Evolutionary conservation across 805 yeast genomes (phyloP), one percentile per base, ranked within the genome.

Genomic region (fission yeast (Schizosaccharomyces pombe)): DNA sequence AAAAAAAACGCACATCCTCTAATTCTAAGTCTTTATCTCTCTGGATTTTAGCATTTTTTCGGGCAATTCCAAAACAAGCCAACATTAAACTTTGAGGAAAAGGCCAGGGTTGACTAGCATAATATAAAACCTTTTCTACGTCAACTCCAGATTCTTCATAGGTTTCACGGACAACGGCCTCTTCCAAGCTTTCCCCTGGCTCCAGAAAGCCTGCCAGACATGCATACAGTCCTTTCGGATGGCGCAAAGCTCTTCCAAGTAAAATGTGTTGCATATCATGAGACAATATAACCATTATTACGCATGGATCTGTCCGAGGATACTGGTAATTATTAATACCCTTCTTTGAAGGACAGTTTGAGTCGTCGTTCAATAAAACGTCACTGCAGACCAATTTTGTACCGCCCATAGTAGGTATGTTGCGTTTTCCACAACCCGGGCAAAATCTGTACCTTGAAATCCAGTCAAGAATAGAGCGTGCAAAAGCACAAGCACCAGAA

Each of bases 141-240:
- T 67, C 72, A 34, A 85, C 82, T 5, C 98, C 98, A 4, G 96
- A 80, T 66, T 89, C 98, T 65, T 89, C 98, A 85, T 91, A 87
- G 31, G 84, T 81, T 65, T 89, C 98, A 58, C 98, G 72, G 49
- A 79, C 70, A 24, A 89, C 82, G 11, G 95, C 91, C 52, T 77
- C 80, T 66, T 89, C 97, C 22, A 89, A 78, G 1, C 93, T 78
- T 68, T 89, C 98, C 30, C 87, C 82, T 1, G 95, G 95, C 65
- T 89, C 98, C 77, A 89, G 79, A 66, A 91, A 91, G 3, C 97
- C 98, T 3, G 97, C 95, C 54, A 93, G 76, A 62, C 94, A 81
- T 16, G 89, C 75, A 67, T 80, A 89, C 40, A 62, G 57, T 30
- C 57, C 47, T n/a, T 57, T 54, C 4, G 78, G 76, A 62, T 76